These are phyloP conservation scores for Mucor indicus DNA, from an alignment of 371 early-diverging fungal genomes.

Conservation along the genomic window DNA sequence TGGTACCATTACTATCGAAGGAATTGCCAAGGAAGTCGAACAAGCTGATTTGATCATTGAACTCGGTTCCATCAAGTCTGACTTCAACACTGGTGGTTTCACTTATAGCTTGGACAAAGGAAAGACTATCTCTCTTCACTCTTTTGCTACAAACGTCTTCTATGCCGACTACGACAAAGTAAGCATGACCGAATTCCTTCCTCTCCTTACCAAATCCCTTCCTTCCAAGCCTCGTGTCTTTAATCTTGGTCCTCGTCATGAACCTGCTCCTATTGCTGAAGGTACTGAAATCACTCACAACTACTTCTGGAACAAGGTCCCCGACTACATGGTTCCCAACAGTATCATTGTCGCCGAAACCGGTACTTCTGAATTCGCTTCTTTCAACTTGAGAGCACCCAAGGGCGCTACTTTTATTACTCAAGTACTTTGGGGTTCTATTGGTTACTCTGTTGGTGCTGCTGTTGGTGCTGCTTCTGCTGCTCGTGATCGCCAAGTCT, in stretches of 20 bases:
- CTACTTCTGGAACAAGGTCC: conserved; percentile 43
- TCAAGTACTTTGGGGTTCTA: conserved; percentile 46
- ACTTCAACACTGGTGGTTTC: conserved; percentile 56
- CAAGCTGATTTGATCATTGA: conserved; percentile 42
- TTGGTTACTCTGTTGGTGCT: conserved; percentile 41
- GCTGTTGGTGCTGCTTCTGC: conserved; percentile 38
- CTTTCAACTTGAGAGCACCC: conserved; percentile 35
- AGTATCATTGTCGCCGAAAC: conserved; percentile 48
- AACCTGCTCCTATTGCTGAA: conserved; percentile 17
- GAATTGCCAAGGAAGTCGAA: conserved; percentile 32
- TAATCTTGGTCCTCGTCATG: conserved; percentile 23
- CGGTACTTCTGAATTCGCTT: conserved; percentile 51
- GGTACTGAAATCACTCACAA: conserved; percentile 35
- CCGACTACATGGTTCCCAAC: conserved; percentile 30
- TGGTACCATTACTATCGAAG: conserved; percentile 31
- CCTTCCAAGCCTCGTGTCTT: conserved; percentile 23
- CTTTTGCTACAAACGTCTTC: conserved; percentile 33
- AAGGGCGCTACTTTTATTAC: conserved; percentile 29
- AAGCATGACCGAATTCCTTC: conserved; percentile 35
- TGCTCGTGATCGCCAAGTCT: conserved; percentile 26
- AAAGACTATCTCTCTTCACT: conserved; percentile 44
- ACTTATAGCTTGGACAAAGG: conserved; percentile 26
- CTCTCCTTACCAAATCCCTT: conserved; percentile 28
- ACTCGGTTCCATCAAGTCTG: conserved; percentile 46
- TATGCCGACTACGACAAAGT: conserved; percentile 40